Conservation (phyloP, 108 stramenopile genomes). For the Poteriospumella lacustris region DNA sequence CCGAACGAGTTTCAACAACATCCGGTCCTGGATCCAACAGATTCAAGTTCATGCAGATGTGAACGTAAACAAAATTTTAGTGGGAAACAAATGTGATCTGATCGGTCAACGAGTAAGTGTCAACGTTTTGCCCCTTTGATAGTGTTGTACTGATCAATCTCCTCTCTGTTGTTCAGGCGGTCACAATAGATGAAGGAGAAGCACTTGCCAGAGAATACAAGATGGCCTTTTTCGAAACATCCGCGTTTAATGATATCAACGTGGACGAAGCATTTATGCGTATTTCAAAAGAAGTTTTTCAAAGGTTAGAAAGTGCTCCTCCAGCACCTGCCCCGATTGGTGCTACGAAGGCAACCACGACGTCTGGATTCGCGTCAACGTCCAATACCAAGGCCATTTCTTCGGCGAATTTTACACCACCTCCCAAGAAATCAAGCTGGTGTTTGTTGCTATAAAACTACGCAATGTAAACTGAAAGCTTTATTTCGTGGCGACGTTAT, state of each 20-base stretch:
- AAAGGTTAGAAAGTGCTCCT: too few relatives aligned
- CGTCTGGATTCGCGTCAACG: too few relatives aligned
- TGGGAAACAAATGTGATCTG: conserved; percentile 48
- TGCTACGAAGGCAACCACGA: too few relatives aligned
- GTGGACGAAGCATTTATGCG: conserved; percentile 68
- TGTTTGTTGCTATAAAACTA: too few relatives aligned
- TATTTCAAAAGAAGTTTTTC: conserved; percentile 55
- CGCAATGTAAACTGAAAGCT: too few relatives aligned
- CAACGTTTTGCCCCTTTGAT: not conserved
- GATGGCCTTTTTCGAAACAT: conserved; percentile 34
- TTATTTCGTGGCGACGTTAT: too few relatives aligned
- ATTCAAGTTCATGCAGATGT: conserved; percentile 65
- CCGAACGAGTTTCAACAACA: conserved; percentile 87
- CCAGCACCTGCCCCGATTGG: too few relatives aligned
- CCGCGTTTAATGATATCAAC: conserved; percentile 38
- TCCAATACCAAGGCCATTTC: too few relatives aligned
- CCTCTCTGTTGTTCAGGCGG: not conserved
- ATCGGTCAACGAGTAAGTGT: conserved; percentile 30
- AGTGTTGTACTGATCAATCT: not conserved
- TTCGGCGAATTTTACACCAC: too few relatives aligned
- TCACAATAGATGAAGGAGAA: conserved; percentile 21
- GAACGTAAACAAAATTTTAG: conserved; percentile 33
- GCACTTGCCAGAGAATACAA: not conserved
- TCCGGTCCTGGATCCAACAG: conserved; percentile 94
- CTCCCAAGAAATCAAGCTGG: too few relatives aligned